Evolutionary conservation across 345 rosid genomes (phyloP).

Genomic region (Limnanthes douglasii): DNA sequence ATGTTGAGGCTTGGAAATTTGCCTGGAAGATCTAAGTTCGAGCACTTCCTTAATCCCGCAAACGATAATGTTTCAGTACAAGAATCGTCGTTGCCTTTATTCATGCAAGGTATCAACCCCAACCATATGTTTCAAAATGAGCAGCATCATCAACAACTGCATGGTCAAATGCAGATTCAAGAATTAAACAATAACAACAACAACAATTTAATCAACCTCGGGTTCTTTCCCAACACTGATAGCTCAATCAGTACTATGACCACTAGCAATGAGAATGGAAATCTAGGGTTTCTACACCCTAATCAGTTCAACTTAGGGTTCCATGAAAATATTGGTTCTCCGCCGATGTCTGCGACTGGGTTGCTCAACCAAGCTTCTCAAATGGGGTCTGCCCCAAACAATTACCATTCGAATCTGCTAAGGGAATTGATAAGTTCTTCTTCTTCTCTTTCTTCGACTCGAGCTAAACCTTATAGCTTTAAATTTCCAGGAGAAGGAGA

Average conservation of each 20-base stretch:
- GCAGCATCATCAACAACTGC: constrained; percentile 11
- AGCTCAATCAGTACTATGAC: constrained; percentile 12
- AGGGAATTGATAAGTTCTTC: constrained; percentile 36
- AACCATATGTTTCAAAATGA: too few relatives aligned
- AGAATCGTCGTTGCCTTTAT: too few relatives aligned
- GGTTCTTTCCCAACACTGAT: constrained; percentile 30
- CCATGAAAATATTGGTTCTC: constrained; percentile 19
- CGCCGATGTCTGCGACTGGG: constrained; percentile 67
- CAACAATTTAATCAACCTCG: constrained; percentile 35
- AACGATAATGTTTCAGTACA: constrained; percentile 17
- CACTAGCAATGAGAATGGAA: constrained; percentile 13
- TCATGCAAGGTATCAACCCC: constrained; percentile 27
- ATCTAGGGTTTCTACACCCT: constrained; percentile 20
- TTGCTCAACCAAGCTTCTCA: constrained; percentile 84
- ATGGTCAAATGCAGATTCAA: too few relatives aligned
- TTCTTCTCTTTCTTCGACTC: constrained; percentile 15
- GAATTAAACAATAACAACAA: constrained; percentile 8
- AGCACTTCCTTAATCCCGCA: constrained; percentile 22
- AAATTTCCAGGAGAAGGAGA: constrained; percentile 18
- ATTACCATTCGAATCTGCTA: constrained; percentile 26
- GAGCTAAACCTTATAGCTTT: constrained; percentile 8
- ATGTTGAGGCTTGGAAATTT: constrained; percentile 28
- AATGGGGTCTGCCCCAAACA: constrained; percentile 55
- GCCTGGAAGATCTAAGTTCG: constrained; percentile 6
- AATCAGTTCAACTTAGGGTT: constrained; percentile 22